A percentile compares a stretch with the other conserved stretches of the same genome.
Evolutionary conservation across 768 basidiomycete species (phyloP).

Genomic region (Phallus indusiatus): DNA sequence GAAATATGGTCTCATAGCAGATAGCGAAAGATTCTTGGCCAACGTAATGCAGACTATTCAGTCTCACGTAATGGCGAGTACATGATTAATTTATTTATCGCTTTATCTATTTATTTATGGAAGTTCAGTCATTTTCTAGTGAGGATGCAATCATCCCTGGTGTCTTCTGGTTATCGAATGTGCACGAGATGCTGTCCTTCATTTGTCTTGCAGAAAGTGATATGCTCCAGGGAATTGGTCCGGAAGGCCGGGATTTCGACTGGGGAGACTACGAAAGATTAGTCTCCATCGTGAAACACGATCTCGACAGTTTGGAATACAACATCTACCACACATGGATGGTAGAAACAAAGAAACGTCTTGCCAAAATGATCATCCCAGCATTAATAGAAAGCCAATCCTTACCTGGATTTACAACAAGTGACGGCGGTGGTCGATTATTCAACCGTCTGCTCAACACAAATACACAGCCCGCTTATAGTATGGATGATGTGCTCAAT

Average conservation of each 20-base stretch:
- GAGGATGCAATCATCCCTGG: constrained; percentile 96
- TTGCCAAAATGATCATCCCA: constrained; percentile 98
- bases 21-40: constrained; percentile 96
- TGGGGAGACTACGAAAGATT: constrained; percentile 96
- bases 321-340: constrained; percentile 99
- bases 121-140: constrained; percentile 66
- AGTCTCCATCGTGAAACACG: constrained; percentile 97
- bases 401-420: constrained; percentile 93
- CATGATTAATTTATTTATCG: constrained; percentile 5
- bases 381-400: constrained; percentile 97
- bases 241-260: constrained; percentile 88
- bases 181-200: constrained; percentile 98
- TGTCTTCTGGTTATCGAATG: constrained; percentile 99
- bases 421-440: constrained; percentile 84
- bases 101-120: constrained; percentile 8
- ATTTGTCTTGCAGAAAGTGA: constrained; percentile 99
- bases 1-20: constrained; percentile 95
- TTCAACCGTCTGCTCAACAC: constrained; percentile 89
- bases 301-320: constrained; percentile 96
- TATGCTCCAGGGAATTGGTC: constrained; percentile 95
- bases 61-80: constrained; percentile 90
- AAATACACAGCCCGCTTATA: constrained; percentile 81
- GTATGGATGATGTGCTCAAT: constrained; percentile 97
- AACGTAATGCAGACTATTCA: constrained; percentile 99
- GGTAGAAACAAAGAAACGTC: constrained; percentile 92